These are phyloP conservation scores for Lagenidium giganteum DNA, from an alignment of 352 stramenopile species.

Conservation along the genomic window DNA sequence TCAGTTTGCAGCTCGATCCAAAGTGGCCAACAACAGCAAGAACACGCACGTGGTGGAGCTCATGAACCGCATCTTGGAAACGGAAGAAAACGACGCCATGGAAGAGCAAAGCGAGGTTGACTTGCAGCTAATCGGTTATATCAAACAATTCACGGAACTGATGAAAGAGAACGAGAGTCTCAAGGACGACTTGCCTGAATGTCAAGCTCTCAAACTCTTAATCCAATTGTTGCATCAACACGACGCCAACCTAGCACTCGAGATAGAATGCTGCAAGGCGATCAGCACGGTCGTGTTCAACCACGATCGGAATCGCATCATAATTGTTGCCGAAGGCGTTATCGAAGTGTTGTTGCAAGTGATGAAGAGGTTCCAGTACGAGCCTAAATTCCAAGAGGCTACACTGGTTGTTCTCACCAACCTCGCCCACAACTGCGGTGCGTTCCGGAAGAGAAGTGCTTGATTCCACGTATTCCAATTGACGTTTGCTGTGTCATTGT, in stretches of 20 bases:
- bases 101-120: slow-evolving; percentile 10
- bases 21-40: slow-evolving; percentile 33
- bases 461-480: slow-evolving; percentile 5
- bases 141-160: slow-evolving; percentile 45
- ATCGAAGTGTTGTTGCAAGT: slow-evolving; percentile 49
- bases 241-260: slow-evolving; percentile 35
- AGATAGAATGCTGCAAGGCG: slow-evolving; percentile 75
- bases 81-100: slow-evolving; percentile 14
- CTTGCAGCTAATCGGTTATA: slow-evolving; percentile 26
- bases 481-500: slow-evolving; percentile 16
- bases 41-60: slow-evolving; percentile 42
- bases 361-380: slow-evolving; percentile 52
- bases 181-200: slow-evolving; percentile 80
- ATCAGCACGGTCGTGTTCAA: slow-evolving; percentile 76
- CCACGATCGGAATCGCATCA: slow-evolving; percentile 68
- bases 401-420: slow-evolving; percentile 81
- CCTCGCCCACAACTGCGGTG: slow-evolving; percentile 78
- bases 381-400: slow-evolving; percentile 66
- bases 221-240: slow-evolving; percentile 61
- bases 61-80: slow-evolving; percentile 23
- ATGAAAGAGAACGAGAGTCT: slow-evolving; percentile 41
- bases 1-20: too few relatives aligned
- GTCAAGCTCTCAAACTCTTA: slow-evolving; percentile 48
- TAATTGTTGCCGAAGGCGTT: slow-evolving; percentile 60
- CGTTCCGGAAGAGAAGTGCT: slow-evolving; percentile 4